A percentile compares a stretch with the other conserved stretches of the same genome.
Conservation (phyloP, 345 rosid genomes). For the Heritiera fomes region DNA sequence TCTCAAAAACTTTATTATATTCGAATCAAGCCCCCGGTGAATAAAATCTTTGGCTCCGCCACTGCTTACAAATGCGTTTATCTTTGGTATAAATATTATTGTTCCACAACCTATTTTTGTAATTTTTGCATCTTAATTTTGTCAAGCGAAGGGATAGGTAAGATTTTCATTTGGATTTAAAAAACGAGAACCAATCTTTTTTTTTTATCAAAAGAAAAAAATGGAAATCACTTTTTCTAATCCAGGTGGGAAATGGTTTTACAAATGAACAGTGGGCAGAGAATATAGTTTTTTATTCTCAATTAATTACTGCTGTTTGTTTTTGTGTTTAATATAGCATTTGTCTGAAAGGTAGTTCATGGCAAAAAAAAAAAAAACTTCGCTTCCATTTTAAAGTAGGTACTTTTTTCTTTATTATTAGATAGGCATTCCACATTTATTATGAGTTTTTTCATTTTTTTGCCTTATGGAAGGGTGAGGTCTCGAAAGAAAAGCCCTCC, state of each 20-base stretch:
- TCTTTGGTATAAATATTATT: too few species aligned
- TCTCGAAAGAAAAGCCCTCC: neutral
- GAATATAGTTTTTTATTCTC: constrained; percentile 11
- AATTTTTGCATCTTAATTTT: too few species aligned
- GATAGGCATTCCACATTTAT: neutral
- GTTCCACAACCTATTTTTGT: too few species aligned
- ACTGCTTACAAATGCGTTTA: too few species aligned
- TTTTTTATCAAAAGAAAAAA: too few species aligned
- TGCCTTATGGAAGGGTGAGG: neutral
- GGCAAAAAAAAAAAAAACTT: neutral
- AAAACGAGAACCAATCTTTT: too few species aligned
- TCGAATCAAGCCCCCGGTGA: too few species aligned
- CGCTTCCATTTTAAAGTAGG: neutral
- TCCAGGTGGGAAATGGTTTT: neutral
- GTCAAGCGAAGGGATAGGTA: too few species aligned
- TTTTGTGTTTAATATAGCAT: neutral
- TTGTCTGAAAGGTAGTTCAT: neutral
- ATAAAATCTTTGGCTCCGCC: too few species aligned
- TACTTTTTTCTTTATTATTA: neutral
- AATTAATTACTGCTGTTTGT: neutral
- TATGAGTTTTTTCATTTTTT: neutral
- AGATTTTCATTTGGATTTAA: too few species aligned
- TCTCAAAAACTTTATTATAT: too few species aligned
- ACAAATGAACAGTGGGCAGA: constrained; percentile 19
- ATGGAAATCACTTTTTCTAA: neutral